Base-by-base conservation (phyloP, 2,329 filamentous ascomycete genomes). In the Alternaria sp. region DNA sequence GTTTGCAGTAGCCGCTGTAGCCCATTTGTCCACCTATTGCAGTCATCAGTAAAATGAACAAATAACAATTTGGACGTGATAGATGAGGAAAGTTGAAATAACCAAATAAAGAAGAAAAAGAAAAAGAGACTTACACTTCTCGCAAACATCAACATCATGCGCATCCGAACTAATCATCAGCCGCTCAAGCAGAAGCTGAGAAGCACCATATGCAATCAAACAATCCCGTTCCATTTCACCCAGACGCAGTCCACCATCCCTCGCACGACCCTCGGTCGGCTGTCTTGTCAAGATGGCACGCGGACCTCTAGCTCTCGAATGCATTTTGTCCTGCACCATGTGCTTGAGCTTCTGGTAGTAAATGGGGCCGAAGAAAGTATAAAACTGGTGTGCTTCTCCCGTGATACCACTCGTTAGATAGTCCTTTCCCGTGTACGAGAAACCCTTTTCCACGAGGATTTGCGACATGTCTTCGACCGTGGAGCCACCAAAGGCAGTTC, bases 241-340 rank as follows among this genome's bases (percentile, higher is more conserved):
- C 44, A 99, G 82, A 76, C 95, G 89, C 41, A 99, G 83, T 77
- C 95, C 95, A 78, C 95, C 95, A 66, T 96, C 92, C 56, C 94
- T 84, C 8, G 93, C 96, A 70, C 95, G 88, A 83, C 95, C 95
- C 81, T 99, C 95, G 0, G 94, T 99, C 0, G 95, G 95, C 77
- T 99, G 95, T 9, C 95, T 88, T 0, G 95, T 99, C 26, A 99
- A 84, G 65, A 97, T 95, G 26, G 94, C 94, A 11, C 91, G 86
- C 0, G 95, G 96, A 0, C 96, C 96, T 13, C 92, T 89, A 2
- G 94, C 89, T 61, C 95, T 92, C 31, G 92, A 94, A 80, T 99
- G 95, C 95, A 99, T 98, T 82, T 99, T 99, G 77, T 99, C 95
- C 78, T 98, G 93, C 4, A 99, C 95, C 95, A 99, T 99, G 84